Base-by-base conservation (phyloP, 768 basidiomycete species). In the Phylloporus sp. region DNA sequence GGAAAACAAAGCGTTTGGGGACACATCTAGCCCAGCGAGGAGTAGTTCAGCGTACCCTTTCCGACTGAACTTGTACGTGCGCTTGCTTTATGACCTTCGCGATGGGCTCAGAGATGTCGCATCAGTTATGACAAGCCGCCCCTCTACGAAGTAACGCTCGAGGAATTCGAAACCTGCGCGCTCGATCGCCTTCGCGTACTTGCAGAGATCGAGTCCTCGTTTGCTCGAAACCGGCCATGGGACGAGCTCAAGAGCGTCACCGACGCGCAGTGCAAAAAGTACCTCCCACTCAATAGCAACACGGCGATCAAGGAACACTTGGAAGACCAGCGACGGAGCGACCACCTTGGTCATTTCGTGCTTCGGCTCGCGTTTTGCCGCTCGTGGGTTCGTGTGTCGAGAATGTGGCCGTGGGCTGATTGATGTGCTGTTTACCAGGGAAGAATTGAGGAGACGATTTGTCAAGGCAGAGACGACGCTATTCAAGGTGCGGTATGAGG, bases 321-420 rank as follows among this genome's bases (percentile, higher is more conserved):
- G 48, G 80, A 88, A 29, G 70, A 64, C 10, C 82, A 98, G 66
- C 76, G 97, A 53, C 77, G 79, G 62, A 85, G 79, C 55, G 97
- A 99, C 67, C 86, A 91, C 61, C 75, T 97, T 12, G 85, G 94
- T 10, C 97, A 99, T 71, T 98, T 93, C 69, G 91, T 98, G 11
- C 73, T 98, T 55, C 74, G 97, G 45, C 76, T 99, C 35, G 95
- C 97, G 6, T 98, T 99, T 70, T 97, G 95, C 72, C 84, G 92
- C 50, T 92, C 93, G 95, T 98, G 71, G 66, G 94, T 84, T 27
- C 15, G 18, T 22, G 11, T 6, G 27, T 29, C 29, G 13, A 16
- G 2, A 6, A 7, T 13, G 8, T n/a, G 24, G 24, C 8, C 13
- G 16, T 10, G 15, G 41, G 18, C 41, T 42, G 41, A 42, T 42